phyloP scores from a whole-genome alignment of 352 stramenopile genomes.

The Globisporangium cederbergense region DNA sequence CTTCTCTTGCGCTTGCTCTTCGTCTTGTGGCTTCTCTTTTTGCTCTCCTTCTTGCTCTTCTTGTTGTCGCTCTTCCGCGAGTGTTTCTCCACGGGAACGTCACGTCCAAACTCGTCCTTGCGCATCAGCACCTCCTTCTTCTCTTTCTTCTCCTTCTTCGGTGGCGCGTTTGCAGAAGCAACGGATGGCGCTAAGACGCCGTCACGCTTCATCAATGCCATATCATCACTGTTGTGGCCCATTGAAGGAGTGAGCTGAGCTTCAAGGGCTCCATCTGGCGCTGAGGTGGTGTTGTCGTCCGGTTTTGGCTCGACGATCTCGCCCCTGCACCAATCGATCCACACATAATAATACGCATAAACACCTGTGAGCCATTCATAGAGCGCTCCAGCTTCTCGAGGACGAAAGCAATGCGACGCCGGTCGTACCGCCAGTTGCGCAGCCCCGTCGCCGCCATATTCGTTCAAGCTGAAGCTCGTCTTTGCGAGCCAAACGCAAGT shows the following conservation, averaged over 20 bases:
- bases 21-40: conserved; percentile 24
- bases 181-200: background rate
- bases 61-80: conserved; percentile 18
- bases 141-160: conserved; percentile 25
- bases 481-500: too few relatives aligned
- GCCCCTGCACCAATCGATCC: conserved; percentile 12
- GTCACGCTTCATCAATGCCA: background rate
- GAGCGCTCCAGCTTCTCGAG: background rate
- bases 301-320: conserved; percentile 27
- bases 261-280: background rate
- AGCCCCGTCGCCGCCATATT: conserved; percentile 12
- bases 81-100: conserved; percentile 28
- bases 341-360: background rate
- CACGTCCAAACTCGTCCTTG: conserved; percentile 85
- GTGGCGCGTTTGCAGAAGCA: background rate
- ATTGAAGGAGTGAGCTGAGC: background rate
- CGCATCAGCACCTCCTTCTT: conserved; percentile 16
- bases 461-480: background rate
- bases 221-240: conserved; percentile 9
- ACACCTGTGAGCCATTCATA: background rate
- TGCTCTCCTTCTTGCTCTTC: conserved; percentile 18
- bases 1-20: conserved; percentile 12
- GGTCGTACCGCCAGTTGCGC: conserved; percentile 36
- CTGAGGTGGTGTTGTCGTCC: background rate
- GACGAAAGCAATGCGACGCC: background rate